Evolutionary conservation across 192 early-diverging fungal species (phyloP).

Genomic region (Diversispora eburnea): DNA sequence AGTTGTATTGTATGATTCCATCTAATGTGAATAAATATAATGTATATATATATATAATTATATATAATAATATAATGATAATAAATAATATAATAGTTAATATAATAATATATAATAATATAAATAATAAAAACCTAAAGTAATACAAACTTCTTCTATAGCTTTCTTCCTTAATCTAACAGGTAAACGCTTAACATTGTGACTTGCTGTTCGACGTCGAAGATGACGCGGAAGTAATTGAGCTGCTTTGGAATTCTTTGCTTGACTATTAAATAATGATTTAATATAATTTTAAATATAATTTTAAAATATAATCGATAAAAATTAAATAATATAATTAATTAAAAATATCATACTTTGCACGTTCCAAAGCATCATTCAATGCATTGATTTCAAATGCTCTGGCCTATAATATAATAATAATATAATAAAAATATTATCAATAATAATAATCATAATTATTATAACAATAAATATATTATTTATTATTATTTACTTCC

Average conservation of each 20-base stretch:
- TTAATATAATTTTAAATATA: constrained; percentile 30
- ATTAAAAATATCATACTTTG: constrained; percentile 36
- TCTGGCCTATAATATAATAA: constrained; percentile 52
- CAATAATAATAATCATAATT: neutral
- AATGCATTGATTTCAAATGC: constrained; percentile 84
- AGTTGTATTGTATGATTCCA: constrained; percentile 11
- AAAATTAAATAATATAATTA: neutral
- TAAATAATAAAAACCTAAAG: neutral
- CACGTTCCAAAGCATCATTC: constrained; percentile 68
- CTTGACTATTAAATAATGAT: constrained; percentile 34
- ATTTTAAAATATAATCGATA: constrained; percentile 12
- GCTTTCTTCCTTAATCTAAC: constrained; percentile 75
- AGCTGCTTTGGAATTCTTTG: constrained; percentile 64
- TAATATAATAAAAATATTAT: neutral
- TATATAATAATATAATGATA: neutral
- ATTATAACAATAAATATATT: neutral
- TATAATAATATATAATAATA: neutral
- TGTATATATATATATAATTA: neutral
- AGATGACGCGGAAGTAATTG: constrained; percentile 90
- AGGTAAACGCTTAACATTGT: constrained; percentile 93
- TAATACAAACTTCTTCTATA: constrained; percentile 55
- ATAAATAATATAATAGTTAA: neutral
- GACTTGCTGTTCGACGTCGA: constrained; percentile 89
- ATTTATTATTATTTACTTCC: constrained; percentile 34
- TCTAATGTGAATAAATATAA: constrained; percentile 17